A percentile compares a stretch with the other conserved stretches of the same genome.
phyloP scores from a whole-genome alignment of 2,329 filamentous ascomycete genomes.

The Diaporthe helianthi region DNA sequence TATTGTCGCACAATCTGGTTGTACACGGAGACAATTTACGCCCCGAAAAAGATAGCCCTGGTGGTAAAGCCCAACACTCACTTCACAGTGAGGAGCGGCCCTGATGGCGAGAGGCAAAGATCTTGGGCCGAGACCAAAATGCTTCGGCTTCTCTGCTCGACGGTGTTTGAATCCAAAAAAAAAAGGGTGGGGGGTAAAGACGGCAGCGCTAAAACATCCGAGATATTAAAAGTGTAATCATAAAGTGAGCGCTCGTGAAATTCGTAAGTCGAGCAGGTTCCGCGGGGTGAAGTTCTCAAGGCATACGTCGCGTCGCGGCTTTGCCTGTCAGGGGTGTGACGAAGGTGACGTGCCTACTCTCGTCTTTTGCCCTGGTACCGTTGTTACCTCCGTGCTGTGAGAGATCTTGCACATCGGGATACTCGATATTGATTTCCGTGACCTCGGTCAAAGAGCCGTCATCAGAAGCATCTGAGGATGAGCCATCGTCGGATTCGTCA shows the following conservation, averaged over 20 bases:
- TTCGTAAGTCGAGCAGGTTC: constrained; percentile 19
- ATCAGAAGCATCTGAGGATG: constrained; percentile 65
- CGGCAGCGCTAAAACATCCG: constrained; percentile 20
- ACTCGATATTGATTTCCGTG: constrained; percentile 67
- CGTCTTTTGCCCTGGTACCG: constrained; percentile 55
- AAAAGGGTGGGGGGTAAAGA: constrained; percentile 1
- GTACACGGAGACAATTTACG: constrained; percentile 20
- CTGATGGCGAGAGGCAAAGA: not conserved
- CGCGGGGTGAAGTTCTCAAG: constrained; percentile 6
- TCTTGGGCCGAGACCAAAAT: not conserved
- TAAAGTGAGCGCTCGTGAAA: constrained; percentile 25
- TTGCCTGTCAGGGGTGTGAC: constrained; percentile 55
- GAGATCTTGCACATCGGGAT: constrained; percentile 51
- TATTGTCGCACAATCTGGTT: constrained; percentile 24
- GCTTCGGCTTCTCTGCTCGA: not conserved
- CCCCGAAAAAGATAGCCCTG: not conserved
- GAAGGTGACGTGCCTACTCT: constrained; percentile 62
- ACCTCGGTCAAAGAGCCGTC: constrained; percentile 65
- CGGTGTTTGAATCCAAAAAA: constrained; percentile 20
- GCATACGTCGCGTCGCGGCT: constrained; percentile 31
- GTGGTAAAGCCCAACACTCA: not conserved
- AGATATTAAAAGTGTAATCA: constrained; percentile 31
- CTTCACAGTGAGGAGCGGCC: not conserved
- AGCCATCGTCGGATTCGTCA: constrained; percentile 73
- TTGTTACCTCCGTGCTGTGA: constrained; percentile 51